Evolutionary conservation across 192 early-diverging fungal species (phyloP).

Genomic region (Linnemannia schmuckeri): DNA sequence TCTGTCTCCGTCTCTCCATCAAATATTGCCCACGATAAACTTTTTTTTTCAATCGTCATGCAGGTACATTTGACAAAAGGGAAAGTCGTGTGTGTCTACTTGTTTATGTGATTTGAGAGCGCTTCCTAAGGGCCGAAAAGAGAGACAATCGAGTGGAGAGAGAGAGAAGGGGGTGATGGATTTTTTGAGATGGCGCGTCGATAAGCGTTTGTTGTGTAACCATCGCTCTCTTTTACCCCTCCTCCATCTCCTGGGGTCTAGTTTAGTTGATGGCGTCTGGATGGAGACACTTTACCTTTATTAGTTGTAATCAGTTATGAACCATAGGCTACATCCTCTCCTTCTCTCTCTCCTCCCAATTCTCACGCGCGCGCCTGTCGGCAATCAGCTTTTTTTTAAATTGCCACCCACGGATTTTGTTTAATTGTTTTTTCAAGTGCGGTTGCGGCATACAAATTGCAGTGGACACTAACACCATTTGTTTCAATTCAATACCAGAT

Average conservation of each 20-base stretch:
- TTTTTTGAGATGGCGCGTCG: neutral
- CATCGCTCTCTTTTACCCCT: neutral
- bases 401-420: too few relatives aligned
- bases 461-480: neutral
- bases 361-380: neutral
- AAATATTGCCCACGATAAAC: conserved; percentile 25
- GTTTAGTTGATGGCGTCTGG: neutral
- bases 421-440: neutral
- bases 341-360: neutral
- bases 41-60: conserved; percentile 14
- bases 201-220: conserved; percentile 1
- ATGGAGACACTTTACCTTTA: neutral
- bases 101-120: conserved; percentile 6
- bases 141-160: neutral
- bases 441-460: neutral
- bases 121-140: too few relatives aligned
- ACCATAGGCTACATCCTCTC: neutral
- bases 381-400: too few relatives aligned
- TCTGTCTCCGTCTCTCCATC: neutral
- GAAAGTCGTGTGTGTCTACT: neutral
- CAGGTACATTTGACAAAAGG: conserved; percentile 2
- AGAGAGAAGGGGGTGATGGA: neutral
- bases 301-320: neutral
- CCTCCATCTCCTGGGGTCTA: neutral
- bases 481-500: neutral